Evolutionary conservation across 768 basidiomycete genomes (phyloP).

Genomic region (Leccinum olivaceopallidum): DNA sequence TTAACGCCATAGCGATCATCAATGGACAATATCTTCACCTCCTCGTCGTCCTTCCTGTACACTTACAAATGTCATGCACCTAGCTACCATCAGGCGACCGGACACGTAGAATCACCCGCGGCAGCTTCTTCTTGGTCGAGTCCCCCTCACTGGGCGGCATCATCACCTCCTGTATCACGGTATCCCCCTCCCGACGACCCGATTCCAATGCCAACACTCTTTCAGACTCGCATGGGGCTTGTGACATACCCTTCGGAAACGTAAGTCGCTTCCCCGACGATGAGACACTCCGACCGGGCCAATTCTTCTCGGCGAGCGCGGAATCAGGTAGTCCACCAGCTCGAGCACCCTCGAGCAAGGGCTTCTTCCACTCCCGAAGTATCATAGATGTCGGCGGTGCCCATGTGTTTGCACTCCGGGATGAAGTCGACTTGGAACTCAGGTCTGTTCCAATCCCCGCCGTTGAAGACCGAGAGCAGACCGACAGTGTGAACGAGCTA

Average conservation of each 20-base stretch:
- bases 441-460: too few species aligned
- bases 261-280: not conserved
- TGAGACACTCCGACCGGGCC: slow-evolving; percentile 10
- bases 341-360: not conserved
- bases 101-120: slow-evolving; percentile 55
- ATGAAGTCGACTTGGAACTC: too few species aligned
- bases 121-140: slow-evolving; percentile 50
- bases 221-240: not conserved
- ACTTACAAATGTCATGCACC: not conserved
- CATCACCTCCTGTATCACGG: not conserved
- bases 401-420: not conserved
- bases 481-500: too few species aligned
- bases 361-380: slow-evolving; percentile 50
- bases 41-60: not conserved
- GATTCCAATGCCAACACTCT: not conserved
- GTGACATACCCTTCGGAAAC: not conserved
- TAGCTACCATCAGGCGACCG: slow-evolving; percentile 33
- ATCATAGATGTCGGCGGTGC: slow-evolving; percentile 32
- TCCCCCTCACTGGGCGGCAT: slow-evolving; percentile 5
- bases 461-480: too few species aligned
- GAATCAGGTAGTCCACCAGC: not conserved
- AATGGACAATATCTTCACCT: not conserved
- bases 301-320: not conserved
- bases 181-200: not conserved
- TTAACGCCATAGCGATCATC: not conserved